Evolutionary conservation across 306 rosid species (phyloP), one percentile per base, ranked within the genome.

Genomic region (Pterocarpus macrocarpus): DNA sequence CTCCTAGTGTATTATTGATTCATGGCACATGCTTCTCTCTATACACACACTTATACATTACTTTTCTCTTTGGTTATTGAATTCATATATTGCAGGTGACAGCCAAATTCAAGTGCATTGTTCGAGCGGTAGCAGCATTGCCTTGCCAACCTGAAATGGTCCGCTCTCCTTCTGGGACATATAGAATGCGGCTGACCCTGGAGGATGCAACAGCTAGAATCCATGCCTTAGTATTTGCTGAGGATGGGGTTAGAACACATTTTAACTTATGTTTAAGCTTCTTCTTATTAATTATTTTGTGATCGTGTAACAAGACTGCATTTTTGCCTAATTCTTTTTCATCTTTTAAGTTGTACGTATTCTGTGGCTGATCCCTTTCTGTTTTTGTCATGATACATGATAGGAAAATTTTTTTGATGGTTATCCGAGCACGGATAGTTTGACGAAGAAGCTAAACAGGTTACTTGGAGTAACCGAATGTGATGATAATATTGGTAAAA

Each of bases 141-240:
- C 97, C 97, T 39, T 88, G 74, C 64, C 30, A 49, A 64, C 86
- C 92, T 28, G 63, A 70, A 80, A 82, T 81, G 34, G 41, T 88
- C 2, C 3, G 58, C 69, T 75, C 84, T 55, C 76, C 85, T 62
- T 8, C 2, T 55, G 92, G 89, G 56, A 61, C 7, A 44, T 87
- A 85, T 69, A 75, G 80, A 71, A 64, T 93, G 68, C 87, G 83
- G 78, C 79, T 95, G 65, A 89, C 90, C 28, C 64, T 95, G 35
- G 98, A 93, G 85, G 98, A 95, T 69, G 82, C 97, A 52, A 91
- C 99, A 0, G 88, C 95, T 17, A 90, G 98, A 87, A 86, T 95
- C 73, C 90, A 90, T 81, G 97, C 92, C 34, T 61, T 39, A 12
- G 85, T 91, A 12, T 61, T 41, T n/a, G 90, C 41, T 1, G 84